Evolutionary conservation across 2,329 filamentous ascomycete genomes (phyloP).

Genomic region (Rhinocladiella mackenziei): DNA sequence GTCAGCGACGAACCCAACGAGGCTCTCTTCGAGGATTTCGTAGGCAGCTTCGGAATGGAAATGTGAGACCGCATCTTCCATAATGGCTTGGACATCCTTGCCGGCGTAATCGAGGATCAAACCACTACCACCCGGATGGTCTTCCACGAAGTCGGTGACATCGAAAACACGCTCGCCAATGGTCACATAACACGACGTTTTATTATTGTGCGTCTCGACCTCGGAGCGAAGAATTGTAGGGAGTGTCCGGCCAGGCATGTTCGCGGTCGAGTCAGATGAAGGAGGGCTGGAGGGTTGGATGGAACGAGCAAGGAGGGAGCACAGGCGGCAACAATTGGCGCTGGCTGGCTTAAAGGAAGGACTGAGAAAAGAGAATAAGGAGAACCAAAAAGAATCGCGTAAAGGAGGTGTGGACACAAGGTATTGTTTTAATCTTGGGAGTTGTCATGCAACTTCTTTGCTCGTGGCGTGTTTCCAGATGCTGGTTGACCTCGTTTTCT

Average conservation of each 20-base stretch:
- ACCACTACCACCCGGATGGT: slow-evolving; percentile 86
- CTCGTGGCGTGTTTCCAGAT: not conserved
- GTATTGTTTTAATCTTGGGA: no score
- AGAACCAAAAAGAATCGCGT: not conserved
- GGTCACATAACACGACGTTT: slow-evolving; percentile 87
- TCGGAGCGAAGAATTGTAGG: slow-evolving; percentile 79
- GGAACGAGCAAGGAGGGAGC: not conserved
- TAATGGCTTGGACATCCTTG: slow-evolving; percentile 75
- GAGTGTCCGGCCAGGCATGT: slow-evolving; percentile 64
- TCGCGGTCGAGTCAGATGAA: not conserved
- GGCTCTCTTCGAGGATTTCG: slow-evolving; percentile 82
- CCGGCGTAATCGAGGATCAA: slow-evolving; percentile 86
- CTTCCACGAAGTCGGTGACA: slow-evolving; percentile 82
- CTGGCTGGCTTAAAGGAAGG: not conserved
- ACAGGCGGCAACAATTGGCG: not conserved
- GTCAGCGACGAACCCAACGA: slow-evolving; percentile 73
- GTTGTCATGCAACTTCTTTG: slow-evolving; percentile 13
- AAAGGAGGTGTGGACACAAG: no score
- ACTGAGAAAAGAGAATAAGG: not conserved
- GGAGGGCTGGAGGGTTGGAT: not conserved
- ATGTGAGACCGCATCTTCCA: slow-evolving; percentile 80
- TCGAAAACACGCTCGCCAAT: slow-evolving; percentile 90
- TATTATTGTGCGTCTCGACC: slow-evolving; percentile 73
- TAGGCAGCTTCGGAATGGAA: slow-evolving; percentile 89
- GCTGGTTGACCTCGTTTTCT: not conserved